Conservation (phyloP, 1,284 basidiomycete genomes). For the Inonotus hispidus region DNA sequence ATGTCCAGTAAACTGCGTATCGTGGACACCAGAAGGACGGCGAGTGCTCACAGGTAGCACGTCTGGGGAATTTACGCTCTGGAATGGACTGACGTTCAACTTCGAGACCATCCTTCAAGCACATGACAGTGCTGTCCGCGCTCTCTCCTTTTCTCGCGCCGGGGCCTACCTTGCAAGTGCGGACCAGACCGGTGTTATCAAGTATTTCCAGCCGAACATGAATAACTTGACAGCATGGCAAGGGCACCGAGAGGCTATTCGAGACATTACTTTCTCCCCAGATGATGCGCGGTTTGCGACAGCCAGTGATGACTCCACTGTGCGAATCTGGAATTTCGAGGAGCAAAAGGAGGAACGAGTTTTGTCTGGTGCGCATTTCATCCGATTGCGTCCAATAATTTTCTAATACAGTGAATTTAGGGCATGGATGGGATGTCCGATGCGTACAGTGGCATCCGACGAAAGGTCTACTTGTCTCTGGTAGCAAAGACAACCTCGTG, state of each 20-base stretch:
- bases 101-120: slow-evolving; percentile 99
- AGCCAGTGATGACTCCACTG: slow-evolving; percentile 90
- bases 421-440: slow-evolving; percentile 98
- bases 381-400: no score
- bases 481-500: slow-evolving; percentile 96
- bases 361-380: slow-evolving; percentile 68
- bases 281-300: slow-evolving; percentile 91
- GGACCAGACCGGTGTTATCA: slow-evolving; percentile 92
- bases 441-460: slow-evolving; percentile 98
- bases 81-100: slow-evolving; percentile 99
- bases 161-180: slow-evolving; percentile 89
- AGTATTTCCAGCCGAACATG: slow-evolving; percentile 99
- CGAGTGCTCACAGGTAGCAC: slow-evolving; percentile 93
- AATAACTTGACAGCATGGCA: slow-evolving; percentile 95
- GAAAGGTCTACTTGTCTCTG: slow-evolving; percentile 90
- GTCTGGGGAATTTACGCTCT: slow-evolving; percentile 96
- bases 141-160: slow-evolving; percentile 86
- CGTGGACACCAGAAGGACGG: slow-evolving; percentile 96
- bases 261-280: slow-evolving; percentile 88
- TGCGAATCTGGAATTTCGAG: slow-evolving; percentile 95
- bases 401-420: no score
- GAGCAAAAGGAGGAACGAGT: slow-evolving; percentile 85
- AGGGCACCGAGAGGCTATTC: slow-evolving; percentile 85
- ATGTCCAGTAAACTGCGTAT: slow-evolving; percentile 93
- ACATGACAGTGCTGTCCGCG: slow-evolving; percentile 91